Base-by-base conservation (phyloP, 768 basidiomycete species). In the Boletus fagicola region DNA sequence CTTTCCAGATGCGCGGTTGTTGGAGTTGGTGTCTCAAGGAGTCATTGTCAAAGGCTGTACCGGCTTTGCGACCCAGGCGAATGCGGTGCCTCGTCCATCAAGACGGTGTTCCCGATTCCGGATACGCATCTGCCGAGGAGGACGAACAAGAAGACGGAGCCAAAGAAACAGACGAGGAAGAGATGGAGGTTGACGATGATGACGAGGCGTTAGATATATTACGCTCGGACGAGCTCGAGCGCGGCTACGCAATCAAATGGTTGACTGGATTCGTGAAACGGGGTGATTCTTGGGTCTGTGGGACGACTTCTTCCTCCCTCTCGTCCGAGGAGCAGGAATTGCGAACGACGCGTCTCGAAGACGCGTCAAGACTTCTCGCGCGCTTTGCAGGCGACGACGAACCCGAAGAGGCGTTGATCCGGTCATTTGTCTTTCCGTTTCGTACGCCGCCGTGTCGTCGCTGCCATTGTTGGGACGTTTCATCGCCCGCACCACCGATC, bases 111-210 rank as follows among this genome's bases (percentile, higher is more conserved):
- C 84, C 84, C 1, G 88, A 92, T 70, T 90, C 88, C 12, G 90
- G 90, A 36, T 91, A 91, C 61, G 90, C 87, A 6, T 88, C 87
- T 40, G 86, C 84, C 26, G 85, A 85, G 50, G 85, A 83, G 49
- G 83, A 73, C 9, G 61, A 67, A 1, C 64, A 70, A 44, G 30
- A 44, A 33, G 24, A 57, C 15, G 42, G 28, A 26, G 13, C 59
- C 61, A 11, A 63, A 72, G 68, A 26, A 24, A 36, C 26, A 22
- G 44, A 54, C n/a, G 26, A 45, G 2, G 38, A 61, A 49, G 50
- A 46, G 10, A 20, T 10, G 3, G 39, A 45, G 12, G 39, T 53
- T 4, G 9, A 40, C 1, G 30, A n/a, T 2, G 51, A n/a, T 2
- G 51, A 45, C 10, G 74, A 72, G 11, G 70, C 67, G 50, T 54